Evolutionary conservation across 2,329 filamentous ascomycete species (phyloP), one percentile per base, ranked within the genome.

Genomic region (Exutisphaerella laricina): DNA sequence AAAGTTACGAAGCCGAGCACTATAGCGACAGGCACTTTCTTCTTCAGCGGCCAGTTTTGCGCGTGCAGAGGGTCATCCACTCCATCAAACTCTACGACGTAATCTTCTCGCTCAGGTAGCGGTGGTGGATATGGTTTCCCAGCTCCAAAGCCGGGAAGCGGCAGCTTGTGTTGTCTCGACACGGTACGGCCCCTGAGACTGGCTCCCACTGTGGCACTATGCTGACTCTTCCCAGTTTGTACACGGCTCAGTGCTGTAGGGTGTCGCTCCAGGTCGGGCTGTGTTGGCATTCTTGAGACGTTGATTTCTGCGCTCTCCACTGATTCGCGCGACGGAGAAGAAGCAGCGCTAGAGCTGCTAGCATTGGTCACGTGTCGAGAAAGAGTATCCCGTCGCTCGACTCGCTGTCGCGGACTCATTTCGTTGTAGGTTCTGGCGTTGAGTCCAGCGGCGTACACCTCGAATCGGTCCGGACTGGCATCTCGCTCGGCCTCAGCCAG

Each of bases 41-140:
- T 90, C 60, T 70, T 77, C 41, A 85, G 58, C 0, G 85, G 75
- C 88, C 88, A 95, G 62, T 95, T 95, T 67, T 90, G 85, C 1
- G 88, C 84, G 30, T 86, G 41, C 47, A 88, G 60, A 4, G 88
- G 88, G 58, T 95, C 88, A 52, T 88, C 75, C 1, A 80, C 82
- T 0, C 88, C 88, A 54, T 89, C 82, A 59, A 94, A 95, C 32
- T 77, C 85, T 36, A 89, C 85, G 0, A 89, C 84, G 58, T 89
- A 90, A 51, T 85, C 79, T 56, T 89, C 85, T 54, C 45, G 73
- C 16, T 80, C 78, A 2, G 84, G 84, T 30, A 89, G 61, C 0
- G 69, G 71, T 3, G 84, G 73, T 13, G 86, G 85, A 56, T 79
- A 87, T 0, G 80, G 72, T 66, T 88, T 89, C n/a, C 82, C 84